phyloP scores from a whole-genome alignment of 2,329 filamentous ascomycete genomes.

The Ceratocystis variospora region DNA sequence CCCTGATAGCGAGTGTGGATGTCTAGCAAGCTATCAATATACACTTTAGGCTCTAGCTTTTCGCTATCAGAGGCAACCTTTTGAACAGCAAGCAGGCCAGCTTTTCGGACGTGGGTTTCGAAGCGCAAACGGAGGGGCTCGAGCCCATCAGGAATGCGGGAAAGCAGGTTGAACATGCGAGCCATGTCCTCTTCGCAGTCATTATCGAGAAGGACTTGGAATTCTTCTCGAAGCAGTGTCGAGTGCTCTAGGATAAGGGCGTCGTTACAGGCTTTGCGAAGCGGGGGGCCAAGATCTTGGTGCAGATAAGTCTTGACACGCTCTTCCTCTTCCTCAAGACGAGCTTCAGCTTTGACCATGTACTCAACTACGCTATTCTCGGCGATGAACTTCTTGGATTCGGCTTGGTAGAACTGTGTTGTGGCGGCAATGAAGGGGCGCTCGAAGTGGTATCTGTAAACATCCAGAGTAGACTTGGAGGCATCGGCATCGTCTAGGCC shows the following conservation, averaged over 20 bases:
- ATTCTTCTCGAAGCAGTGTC: slow-evolving; percentile 77
- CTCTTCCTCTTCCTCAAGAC: slow-evolving; percentile 84
- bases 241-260: slow-evolving; percentile 85
- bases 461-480: slow-evolving; percentile 86
- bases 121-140: slow-evolving; percentile 79
- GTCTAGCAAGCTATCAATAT: slow-evolving; percentile 87
- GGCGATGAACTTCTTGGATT: slow-evolving; percentile 86
- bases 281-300: slow-evolving; percentile 66
- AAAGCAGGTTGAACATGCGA: slow-evolving; percentile 86
- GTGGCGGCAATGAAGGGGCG: slow-evolving; percentile 80
- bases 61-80: slow-evolving; percentile 84
- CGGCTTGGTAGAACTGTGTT: slow-evolving; percentile 70
- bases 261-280: slow-evolving; percentile 79
- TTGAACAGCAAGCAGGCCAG: slow-evolving; percentile 73
- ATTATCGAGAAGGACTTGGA: slow-evolving; percentile 84
- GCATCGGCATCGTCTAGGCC: slow-evolving; percentile 88
- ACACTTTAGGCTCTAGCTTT: slow-evolving; percentile 86
- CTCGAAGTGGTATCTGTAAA: slow-evolving; percentile 88
- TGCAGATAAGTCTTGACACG: slow-evolving; percentile 86
- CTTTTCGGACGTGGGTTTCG: slow-evolving; percentile 83
- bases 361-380: slow-evolving; percentile 98
- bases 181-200: slow-evolving; percentile 92
- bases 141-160: slow-evolving; percentile 77
- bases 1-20: slow-evolving; percentile 88
- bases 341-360: slow-evolving; percentile 96